Evolutionary conservation across 2,329 filamentous ascomycete genomes (phyloP), one percentile per base, ranked within the genome.

Genomic region (Exophiala calicioides): DNA sequence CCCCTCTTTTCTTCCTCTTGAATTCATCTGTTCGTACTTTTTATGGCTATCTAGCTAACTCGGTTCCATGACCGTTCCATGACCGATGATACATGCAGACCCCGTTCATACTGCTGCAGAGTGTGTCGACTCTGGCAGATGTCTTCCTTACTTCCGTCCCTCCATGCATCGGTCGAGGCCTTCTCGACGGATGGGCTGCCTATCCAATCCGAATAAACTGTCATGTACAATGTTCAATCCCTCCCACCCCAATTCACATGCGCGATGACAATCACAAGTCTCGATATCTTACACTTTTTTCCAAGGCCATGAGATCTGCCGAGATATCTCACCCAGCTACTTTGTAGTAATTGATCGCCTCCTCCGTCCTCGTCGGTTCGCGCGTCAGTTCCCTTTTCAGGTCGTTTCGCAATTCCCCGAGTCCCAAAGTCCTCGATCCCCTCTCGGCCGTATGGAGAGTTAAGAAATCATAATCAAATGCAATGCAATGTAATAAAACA

Each of bases 401-500:
- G 41, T 44, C 36, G 5, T 32, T 26, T 18, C 34, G 41, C 27
- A 26, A 29, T 40, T 24, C 33, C 5, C 15, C 13, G 3, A 12
- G n/a, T 7, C 31, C 20, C 6, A 24, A 33, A 8, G 23, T 21
- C 15, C 13, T 44, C 16, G 32, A 42, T 5, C n/a, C 15, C 12
- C 34, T 13, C 27, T 24, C 26, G 20, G 6, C 24, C 32, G 41
- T 21, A n/a, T 27, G 13, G 8, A 38, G 26, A 35, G 12, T 9
- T 13, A 24, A 30, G 18, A 38, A 39, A 35, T 46, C 45, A 53
- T 47, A 47, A 50, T 24, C 33, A 40, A 49, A 53, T 43, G 33
- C 39, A 42, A 47, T 40, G 29, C 49, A 37, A 43, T n/a, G n/a
- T 27, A 39, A 29, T 31, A 26, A 24, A 44, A 44, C 27, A 31